These are phyloP conservation scores for Ceratocystis cubensis DNA, from an alignment of 2,329 filamentous ascomycete genomes.

Conservation along the genomic window DNA sequence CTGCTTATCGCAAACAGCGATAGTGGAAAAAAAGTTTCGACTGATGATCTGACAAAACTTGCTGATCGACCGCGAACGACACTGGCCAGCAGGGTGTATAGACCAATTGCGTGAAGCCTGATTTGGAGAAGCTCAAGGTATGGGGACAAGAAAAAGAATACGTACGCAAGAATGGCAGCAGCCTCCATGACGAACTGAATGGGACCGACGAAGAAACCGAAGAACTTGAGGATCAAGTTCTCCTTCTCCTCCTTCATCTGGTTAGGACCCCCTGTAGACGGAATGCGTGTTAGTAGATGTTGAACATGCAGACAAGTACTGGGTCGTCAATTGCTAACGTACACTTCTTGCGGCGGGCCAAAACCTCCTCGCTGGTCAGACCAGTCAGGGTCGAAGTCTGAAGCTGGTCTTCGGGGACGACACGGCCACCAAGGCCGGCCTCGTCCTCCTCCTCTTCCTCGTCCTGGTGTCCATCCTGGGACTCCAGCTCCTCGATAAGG, in stretches of 20 bases:
- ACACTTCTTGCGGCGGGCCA: conserved; percentile 50
- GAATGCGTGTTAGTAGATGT: conserved; percentile 25
- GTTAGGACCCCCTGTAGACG: conserved; percentile 53
- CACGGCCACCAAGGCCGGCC: conserved; percentile 39
- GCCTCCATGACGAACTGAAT: conserved; percentile 92
- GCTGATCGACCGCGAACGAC: conserved; percentile 2
- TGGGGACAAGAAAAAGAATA: conserved; percentile 50
- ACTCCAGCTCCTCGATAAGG: conserved; percentile 78
- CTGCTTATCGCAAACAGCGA: background rate
- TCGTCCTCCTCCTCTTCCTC: conserved; percentile 49
- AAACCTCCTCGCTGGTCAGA: conserved; percentile 60
- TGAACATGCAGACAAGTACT: background rate
- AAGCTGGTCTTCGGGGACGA: conserved; percentile 61
- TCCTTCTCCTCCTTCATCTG: conserved; percentile 87
- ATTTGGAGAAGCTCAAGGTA: background rate
- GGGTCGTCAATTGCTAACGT: conserved; percentile 28
- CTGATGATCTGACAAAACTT: background rate
- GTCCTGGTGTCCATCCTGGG: conserved; percentile 56
- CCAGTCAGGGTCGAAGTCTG: conserved; percentile 58
- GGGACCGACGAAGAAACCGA: conserved; percentile 71
- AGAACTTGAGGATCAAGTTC: conserved; percentile 72
- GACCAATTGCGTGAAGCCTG: background rate
- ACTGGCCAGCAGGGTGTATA: background rate
- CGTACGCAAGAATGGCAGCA: conserved; percentile 67
- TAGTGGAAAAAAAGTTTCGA: conserved; percentile 3